These are phyloP conservation scores for Aureobasidium sp. DNA, from an alignment of 2,329 filamentous ascomycete genomes.

Conservation along the genomic window DNA sequence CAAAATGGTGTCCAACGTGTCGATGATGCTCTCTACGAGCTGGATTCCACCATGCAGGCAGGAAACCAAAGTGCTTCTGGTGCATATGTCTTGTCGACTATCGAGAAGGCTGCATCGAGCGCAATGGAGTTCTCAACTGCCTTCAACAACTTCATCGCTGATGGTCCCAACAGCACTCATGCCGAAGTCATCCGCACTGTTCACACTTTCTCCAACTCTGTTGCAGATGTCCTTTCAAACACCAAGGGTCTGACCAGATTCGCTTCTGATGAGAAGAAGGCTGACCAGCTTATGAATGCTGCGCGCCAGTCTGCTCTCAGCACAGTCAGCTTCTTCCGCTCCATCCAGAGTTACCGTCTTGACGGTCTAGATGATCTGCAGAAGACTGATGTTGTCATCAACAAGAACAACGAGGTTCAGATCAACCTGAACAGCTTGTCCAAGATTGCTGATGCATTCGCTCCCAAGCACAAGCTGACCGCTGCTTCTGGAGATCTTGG, in stretches of 20 bases:
- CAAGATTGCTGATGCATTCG: constrained; percentile 85
- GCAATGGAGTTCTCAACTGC: constrained; percentile 96
- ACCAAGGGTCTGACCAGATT: constrained; percentile 91
- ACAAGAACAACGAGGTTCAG: constrained; percentile 93
- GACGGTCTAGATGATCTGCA: constrained; percentile 83
- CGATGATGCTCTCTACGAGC: constrained; percentile 91
- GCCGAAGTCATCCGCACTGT: constrained; percentile 89
- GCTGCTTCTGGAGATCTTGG: constrained; percentile 77
- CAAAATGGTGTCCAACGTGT: constrained; percentile 89
- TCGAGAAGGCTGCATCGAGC: constrained; percentile 89
- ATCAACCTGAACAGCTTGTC: constrained; percentile 88
- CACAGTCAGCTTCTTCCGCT: constrained; percentile 90
- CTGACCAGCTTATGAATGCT: constrained; percentile 72
- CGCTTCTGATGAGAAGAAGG: constrained; percentile 91
- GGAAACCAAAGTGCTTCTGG: constrained; percentile 97
- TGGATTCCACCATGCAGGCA: constrained; percentile 96
- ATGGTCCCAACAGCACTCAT: constrained; percentile 84
- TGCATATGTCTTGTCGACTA: constrained; percentile 88
- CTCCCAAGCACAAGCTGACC: constrained; percentile 77
- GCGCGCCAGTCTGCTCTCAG: constrained; percentile 77
- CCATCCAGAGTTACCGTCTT: constrained; percentile 84
- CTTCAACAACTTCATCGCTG: constrained; percentile 97
- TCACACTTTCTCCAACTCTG: constrained; percentile 79
- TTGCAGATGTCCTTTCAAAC: constrained; percentile 91
- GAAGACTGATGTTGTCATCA: constrained; percentile 95